Percentiles rank a stretch among this genome's conserved stretches.
phyloP scores from a whole-genome alignment of 176 grass and related monocot species.

The Saccharum officinarum region DNA sequence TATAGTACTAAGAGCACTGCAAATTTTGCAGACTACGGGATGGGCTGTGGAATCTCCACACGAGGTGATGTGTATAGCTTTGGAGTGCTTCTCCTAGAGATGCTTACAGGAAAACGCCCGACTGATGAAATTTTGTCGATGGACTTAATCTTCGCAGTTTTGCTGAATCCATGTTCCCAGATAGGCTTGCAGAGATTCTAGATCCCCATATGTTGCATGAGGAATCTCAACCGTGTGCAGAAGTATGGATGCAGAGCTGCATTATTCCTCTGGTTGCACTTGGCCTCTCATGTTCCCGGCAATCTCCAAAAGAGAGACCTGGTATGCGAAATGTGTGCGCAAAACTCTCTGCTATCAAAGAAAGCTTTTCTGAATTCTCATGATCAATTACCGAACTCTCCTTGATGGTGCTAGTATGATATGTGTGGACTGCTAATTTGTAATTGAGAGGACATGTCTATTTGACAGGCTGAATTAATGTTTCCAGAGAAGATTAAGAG shows the following conservation, averaged over 20 bases:
- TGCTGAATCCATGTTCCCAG: too few species aligned
- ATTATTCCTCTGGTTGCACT: slow-evolving; percentile 6
- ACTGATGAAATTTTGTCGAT: too few species aligned
- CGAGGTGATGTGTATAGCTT: too few species aligned
- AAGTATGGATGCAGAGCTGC: neutral
- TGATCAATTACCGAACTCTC: neutral
- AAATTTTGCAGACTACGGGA: too few species aligned
- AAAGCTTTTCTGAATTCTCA: neutral
- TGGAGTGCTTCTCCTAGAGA: too few species aligned
- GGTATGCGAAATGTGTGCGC: slow-evolving; percentile 35
- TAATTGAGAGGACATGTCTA: too few species aligned
- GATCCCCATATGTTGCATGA: slow-evolving; percentile 19
- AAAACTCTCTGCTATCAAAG: slow-evolving; percentile 16
- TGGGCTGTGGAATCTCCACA: too few species aligned
- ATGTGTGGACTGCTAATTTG: neutral
- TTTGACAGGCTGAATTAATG: too few species aligned
- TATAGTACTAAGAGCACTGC: too few species aligned
- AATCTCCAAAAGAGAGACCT: slow-evolving; percentile 16
- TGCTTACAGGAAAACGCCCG: too few species aligned
- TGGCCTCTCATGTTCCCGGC: slow-evolving; percentile 25
- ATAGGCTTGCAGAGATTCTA: neutral
- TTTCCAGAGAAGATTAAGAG: too few species aligned
- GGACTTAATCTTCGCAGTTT: too few species aligned
- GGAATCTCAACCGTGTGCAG: neutral
- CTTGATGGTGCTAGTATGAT: neutral